Conservation (phyloP, 805 yeast species). For the Maudiozyma serrabonitensis region DNA sequence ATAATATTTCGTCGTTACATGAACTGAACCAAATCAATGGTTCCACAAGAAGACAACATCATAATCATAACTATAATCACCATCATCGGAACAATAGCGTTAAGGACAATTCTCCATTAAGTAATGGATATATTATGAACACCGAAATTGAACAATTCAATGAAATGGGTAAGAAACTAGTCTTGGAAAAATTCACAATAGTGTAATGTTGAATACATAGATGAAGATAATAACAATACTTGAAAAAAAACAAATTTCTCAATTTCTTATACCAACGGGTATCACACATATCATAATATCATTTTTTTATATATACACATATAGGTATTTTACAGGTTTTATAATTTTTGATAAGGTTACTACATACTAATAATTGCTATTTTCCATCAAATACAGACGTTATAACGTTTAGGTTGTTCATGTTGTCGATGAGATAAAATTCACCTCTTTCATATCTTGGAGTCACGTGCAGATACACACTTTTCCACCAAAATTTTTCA, state of each 20-base stretch:
- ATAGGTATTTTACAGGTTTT: too few relatives aligned
- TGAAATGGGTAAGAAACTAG: constrained; percentile 12
- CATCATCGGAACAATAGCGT: neutral
- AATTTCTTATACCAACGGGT: too few relatives aligned
- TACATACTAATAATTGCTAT: too few relatives aligned
- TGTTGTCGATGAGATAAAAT: neutral
- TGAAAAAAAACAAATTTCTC: too few relatives aligned
- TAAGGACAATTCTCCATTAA: neutral
- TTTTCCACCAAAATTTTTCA: neutral
- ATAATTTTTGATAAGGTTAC: too few relatives aligned
- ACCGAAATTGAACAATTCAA: constrained; percentile 19
- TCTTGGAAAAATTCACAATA: constrained; percentile 12
- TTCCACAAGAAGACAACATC: neutral
- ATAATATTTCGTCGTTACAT: neutral
- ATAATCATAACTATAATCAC: too few relatives aligned
- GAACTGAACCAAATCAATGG: neutral
- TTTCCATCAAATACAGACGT: too few relatives aligned
- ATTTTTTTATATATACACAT: too few relatives aligned
- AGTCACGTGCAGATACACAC: neutral
- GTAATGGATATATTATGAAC: constrained; percentile 12
- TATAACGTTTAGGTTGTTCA: too few relatives aligned
- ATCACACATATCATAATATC: too few relatives aligned
- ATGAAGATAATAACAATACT: neutral
- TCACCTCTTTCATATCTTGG: neutral
- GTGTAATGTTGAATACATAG: constrained; percentile 2